Evolutionary conservation across 306 rosid species (phyloP).

Genomic region (Elaeagnus macrophylla): DNA sequence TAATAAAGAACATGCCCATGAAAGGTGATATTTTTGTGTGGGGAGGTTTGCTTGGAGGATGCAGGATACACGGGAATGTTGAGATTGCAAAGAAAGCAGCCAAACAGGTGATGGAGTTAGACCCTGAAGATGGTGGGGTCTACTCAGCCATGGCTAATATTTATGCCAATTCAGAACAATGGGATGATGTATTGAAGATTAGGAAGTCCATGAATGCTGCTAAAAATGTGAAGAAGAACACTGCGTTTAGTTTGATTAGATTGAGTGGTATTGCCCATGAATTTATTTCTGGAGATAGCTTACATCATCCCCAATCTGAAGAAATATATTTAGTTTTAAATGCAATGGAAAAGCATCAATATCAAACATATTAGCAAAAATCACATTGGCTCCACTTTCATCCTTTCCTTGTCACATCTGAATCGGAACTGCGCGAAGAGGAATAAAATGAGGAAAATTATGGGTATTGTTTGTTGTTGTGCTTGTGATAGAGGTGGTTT

Average conservation of each 20-base stretch:
- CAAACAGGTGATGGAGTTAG: conserved; percentile 49
- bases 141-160: conserved; percentile 65
- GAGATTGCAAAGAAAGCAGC: conserved; percentile 63
- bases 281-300: conserved; percentile 15
- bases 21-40: conserved; percentile 66
- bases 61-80: conserved; percentile 66
- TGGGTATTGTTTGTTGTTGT: too few species aligned
- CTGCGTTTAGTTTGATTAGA: conserved; percentile 47
- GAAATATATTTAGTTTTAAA: conserved; percentile 11
- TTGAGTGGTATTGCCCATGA: conserved; percentile 21
- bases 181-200: conserved; percentile 55
- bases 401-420: too few species aligned
- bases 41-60: conserved; percentile 77
- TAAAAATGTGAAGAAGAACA: conserved; percentile 43
- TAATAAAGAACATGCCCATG: conserved; percentile 54
- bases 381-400: neutral
- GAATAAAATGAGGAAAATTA: too few species aligned
- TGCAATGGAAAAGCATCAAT: conserved; percentile 16
- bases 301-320: conserved; percentile 14
- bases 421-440: too few species aligned
- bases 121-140: conserved; percentile 78
- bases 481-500: too few species aligned
- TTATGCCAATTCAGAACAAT: conserved; percentile 48
- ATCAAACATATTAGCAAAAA: neutral
- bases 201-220: conserved; percentile 41